phyloP scores from a whole-genome alignment of 2,329 filamentous ascomycete species.

The Myriangium duriaei region DNA sequence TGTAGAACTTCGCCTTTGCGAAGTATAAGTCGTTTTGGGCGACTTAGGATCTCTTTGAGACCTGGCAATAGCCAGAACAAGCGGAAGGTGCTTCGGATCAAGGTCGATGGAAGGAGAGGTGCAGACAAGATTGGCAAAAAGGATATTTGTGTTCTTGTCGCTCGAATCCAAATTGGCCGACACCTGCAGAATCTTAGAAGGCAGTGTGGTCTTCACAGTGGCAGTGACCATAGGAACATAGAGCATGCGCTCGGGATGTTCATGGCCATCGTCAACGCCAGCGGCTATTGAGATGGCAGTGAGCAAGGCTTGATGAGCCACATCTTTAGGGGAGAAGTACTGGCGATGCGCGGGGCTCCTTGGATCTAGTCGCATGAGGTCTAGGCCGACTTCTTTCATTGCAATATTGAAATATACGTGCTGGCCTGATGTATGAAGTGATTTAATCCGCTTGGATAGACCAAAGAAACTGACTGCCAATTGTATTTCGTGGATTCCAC shows the following conservation, averaged over 20 bases:
- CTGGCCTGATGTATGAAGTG: conserved; percentile 52
- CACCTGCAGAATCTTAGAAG: conserved; percentile 83
- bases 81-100: conserved; percentile 79
- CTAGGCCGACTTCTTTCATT: conserved; percentile 92
- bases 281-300: conserved; percentile 88
- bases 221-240: conserved; percentile 98
- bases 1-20: conserved; percentile 35
- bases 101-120: conserved; percentile 92
- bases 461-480: conserved; percentile 87
- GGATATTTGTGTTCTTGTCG: conserved; percentile 86
- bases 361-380: conserved; percentile 80
- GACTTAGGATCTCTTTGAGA: conserved; percentile 22
- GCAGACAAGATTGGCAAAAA: conserved; percentile 91
- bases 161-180: conserved; percentile 53
- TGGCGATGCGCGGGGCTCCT: conserved; percentile 92
- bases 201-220: conserved; percentile 83
- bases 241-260: conserved; percentile 70
- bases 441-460: conserved; percentile 65
- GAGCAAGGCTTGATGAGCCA: conserved; percentile 86
- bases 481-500: conserved; percentile 92
- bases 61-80: conserved; percentile 65
- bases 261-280: conserved; percentile 80
- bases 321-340: conserved; percentile 89
- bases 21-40: conserved; percentile 9
- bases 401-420: conserved; percentile 74